A percentile compares a stretch with the other conserved stretches of the same genome.
Conservation (phyloP, 2,329 filamentous ascomycete genomes). For the Pseudogymnoascus sp. region DNA sequence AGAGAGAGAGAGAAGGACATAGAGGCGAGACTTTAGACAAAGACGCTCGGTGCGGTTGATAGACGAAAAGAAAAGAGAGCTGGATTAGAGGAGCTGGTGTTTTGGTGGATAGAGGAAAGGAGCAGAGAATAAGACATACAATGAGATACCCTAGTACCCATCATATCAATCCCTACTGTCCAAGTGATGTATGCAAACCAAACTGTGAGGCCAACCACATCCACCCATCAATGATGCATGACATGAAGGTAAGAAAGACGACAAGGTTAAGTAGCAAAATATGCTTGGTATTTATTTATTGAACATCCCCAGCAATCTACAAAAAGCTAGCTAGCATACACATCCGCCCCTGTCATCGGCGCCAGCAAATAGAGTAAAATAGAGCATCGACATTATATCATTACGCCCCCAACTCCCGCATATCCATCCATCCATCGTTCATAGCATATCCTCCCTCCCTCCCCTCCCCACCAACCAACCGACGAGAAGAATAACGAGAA, state of each 20-base stretch:
- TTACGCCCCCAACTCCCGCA: neutral
- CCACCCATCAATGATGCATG: neutral
- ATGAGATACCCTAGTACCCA: constrained; percentile 7
- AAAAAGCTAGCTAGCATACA: constrained; percentile 4
- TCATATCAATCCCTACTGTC: neutral
- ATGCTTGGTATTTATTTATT: neutral
- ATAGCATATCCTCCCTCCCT: neutral
- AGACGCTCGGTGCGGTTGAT: constrained; percentile 1
- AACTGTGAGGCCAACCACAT: neutral
- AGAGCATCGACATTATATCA: neutral
- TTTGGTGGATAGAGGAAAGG: neutral
- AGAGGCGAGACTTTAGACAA: neutral
- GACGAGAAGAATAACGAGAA: no score
- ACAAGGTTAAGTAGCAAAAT: neutral
- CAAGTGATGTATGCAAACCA: no score
- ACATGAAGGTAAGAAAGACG: neutral
- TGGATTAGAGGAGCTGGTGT: neutral
- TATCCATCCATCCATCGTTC: neutral
- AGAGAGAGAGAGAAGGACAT: neutral
- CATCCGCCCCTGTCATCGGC: neutral
- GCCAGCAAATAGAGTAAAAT: neutral
- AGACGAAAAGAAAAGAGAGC: neutral
- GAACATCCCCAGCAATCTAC: neutral
- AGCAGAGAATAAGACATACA: neutral
- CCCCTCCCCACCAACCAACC: no score